Conservation (phyloP, 2,329 filamentous ascomycete species). For the Ophiostoma australiae region DNA sequence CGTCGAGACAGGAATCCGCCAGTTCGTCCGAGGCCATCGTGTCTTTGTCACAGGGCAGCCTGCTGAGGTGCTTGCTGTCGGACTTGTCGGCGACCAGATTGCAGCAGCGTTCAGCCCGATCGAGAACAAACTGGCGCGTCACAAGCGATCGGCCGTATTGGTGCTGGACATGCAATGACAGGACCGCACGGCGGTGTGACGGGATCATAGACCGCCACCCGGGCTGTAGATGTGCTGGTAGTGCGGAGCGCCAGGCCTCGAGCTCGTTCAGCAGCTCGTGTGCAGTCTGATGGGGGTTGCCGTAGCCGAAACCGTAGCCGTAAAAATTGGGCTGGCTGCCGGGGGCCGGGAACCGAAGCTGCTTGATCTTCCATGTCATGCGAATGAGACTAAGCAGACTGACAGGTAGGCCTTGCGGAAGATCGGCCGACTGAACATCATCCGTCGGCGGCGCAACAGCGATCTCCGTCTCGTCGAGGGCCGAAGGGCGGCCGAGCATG, state of each 20-base stretch:
- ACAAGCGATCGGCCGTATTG: slow-evolving; percentile 38
- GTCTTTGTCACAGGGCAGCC: neutral
- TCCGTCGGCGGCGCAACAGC: slow-evolving; percentile 36
- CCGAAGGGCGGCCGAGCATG: slow-evolving; percentile 38
- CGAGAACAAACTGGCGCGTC: slow-evolving; percentile 25
- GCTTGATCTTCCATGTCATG: slow-evolving; percentile 26
- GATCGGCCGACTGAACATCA: slow-evolving; percentile 24
- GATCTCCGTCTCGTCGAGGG: slow-evolving; percentile 37
- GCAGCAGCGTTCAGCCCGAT: slow-evolving; percentile 21
- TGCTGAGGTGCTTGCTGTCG: neutral
- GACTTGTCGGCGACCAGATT: neutral
- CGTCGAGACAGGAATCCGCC: slow-evolving; percentile 34
- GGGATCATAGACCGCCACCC: slow-evolving; percentile 39
- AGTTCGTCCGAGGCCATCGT: slow-evolving; percentile 16
- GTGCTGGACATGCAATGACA: slow-evolving; percentile 39
- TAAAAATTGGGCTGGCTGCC: slow-evolving; percentile 12
- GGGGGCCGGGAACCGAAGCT: slow-evolving; percentile 24
- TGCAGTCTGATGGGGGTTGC: slow-evolving; percentile 15
- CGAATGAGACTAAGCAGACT: slow-evolving; percentile 22
- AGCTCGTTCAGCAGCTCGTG: slow-evolving; percentile 34
- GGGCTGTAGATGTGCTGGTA: slow-evolving; percentile 37
- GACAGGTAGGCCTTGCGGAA: slow-evolving; percentile 22
- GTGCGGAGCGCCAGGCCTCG: slow-evolving; percentile 33
- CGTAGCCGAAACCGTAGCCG: slow-evolving; percentile 1
- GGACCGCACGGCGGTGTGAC: slow-evolving; percentile 37